phyloP scores from a whole-genome alignment of 1,139 yeast genomes.

The Zygosaccharomyces sapae region DNA sequence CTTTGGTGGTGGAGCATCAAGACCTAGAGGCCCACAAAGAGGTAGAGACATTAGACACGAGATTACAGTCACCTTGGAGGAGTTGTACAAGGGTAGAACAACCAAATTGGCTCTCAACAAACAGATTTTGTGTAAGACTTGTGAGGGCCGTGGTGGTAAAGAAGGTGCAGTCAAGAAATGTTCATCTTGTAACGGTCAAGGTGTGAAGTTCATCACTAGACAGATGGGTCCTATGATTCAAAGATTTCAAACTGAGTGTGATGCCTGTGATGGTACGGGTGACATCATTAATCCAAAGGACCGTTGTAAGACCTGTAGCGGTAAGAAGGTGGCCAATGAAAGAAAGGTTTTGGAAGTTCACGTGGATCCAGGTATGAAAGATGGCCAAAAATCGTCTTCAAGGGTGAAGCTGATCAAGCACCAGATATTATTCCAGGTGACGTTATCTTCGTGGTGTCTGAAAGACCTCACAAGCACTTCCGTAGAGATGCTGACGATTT shows the following conservation, averaged over 20 bases:
- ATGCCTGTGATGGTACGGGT: constrained; percentile 88
- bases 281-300: constrained; percentile 83
- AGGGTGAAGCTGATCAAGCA: constrained; percentile 97
- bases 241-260: constrained; percentile 94
- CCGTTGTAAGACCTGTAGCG: constrained; percentile 82
- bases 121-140: constrained; percentile 78
- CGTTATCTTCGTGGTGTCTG: constrained; percentile 85
- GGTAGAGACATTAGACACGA: constrained; percentile 92
- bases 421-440: constrained; percentile 96
- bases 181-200: constrained; percentile 81
- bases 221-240: constrained; percentile 99
- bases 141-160: constrained; percentile 97
- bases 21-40: constrained; percentile 79
- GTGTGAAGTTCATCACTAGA: constrained; percentile 88
- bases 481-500: constrained; percentile 66
- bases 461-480: constrained; percentile 50
- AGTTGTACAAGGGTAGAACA: constrained; percentile 89
- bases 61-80: constrained; percentile 81
- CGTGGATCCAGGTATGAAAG: constrained; percentile 95
- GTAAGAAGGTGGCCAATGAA: constrained; percentile 83
- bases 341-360: constrained; percentile 92
- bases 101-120: constrained; percentile 91
- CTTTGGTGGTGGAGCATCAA: constrained; percentile 71
- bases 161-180: constrained; percentile 87
- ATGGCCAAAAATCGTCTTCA: constrained; percentile 89